Percentiles rank a stretch among this genome's conserved stretches.
Conservation (phyloP, 441 rosid genomes). For the Erysimum cheiri region DNA sequence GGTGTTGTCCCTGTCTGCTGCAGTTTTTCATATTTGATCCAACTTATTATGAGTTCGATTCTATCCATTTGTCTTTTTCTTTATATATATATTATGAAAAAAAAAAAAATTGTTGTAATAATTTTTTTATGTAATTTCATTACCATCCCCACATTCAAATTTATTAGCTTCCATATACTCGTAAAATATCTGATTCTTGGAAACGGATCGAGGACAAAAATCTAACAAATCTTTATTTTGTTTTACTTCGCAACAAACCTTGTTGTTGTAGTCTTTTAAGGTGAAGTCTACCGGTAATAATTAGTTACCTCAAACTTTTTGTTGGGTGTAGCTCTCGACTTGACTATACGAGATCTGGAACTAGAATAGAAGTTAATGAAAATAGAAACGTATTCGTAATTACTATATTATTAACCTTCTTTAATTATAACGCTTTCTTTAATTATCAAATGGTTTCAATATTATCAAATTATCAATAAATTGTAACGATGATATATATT, state of each 20-base stretch:
- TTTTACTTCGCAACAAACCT: neutral
- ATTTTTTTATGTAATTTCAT: no score
- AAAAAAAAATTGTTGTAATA: no score
- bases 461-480: neutral
- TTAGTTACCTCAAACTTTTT: neutral
- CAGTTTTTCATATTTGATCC: no score
- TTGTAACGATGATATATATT: neutral
- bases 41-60: no score
- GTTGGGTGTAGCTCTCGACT: constrained; percentile 13
- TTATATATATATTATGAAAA: no score
- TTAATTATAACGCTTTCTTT: constrained; percentile 11
- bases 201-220: neutral
- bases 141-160: no score
- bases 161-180: no score
- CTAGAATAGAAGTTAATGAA: neutral
- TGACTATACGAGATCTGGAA: neutral
- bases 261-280: neutral
- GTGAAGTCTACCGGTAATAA: neutral
- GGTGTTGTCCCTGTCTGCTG: no score
- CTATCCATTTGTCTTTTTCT: no score
- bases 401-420: constrained; percentile 1
- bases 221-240: neutral
- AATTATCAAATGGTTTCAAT: constrained; percentile 7
- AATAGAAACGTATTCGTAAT: constrained; percentile 27
- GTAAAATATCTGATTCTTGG: neutral